Evolutionary conservation across 2,329 filamentous ascomycete genomes (phyloP), one percentile per base, ranked within the genome.

Genomic region (Cercospora zeae-maydis): DNA sequence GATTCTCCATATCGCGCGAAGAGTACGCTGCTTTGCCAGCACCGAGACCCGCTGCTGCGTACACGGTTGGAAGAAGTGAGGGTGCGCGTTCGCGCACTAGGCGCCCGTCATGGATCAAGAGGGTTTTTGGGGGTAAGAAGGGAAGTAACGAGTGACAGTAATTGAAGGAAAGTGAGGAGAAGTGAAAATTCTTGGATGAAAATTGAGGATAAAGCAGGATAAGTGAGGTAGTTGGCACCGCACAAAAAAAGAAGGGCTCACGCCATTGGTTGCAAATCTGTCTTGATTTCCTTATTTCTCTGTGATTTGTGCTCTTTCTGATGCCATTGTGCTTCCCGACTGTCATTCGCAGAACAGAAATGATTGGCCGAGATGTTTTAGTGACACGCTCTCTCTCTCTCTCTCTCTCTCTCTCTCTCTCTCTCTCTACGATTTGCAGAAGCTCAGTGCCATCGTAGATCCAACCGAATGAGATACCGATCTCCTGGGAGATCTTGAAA

Each of bases 61-160:
- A 33, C 3, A 34, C 49, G 14, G 27, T 14, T 21, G 55, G 53
- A 39, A 19, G 21, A 16, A 42, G 21, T 14, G 37, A 45, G 13
- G 37, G 37, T 8, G 27, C 14, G n/a, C 27, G 14, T 19, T 33
- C 49, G n/a, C 27, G 49, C 14, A 21, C 21, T 19, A 36, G 54
- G 16, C 54, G 54, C 8, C 34, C 36, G 9, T 57, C 54, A 11
- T 58, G 55, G 55, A 27, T 58, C 6, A 58, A 58, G 55, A 58
- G 11, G 2, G 30, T 58, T 19, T 58, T 58, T 34, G 27, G 27
- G 4, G 11, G 49, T 6, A 33, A 33, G 30, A 53, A 34, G 30
- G 49, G 49, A 8, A 33, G 30, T 33, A 33, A 8, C 14, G 49
- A 31, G 2, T 53, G 30, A 16, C 10, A 51, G 13, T 31, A 0